These are phyloP conservation scores for Discostella pseudostelligera DNA, from an alignment of 108 stramenopile species.

Conservation along the genomic window DNA sequence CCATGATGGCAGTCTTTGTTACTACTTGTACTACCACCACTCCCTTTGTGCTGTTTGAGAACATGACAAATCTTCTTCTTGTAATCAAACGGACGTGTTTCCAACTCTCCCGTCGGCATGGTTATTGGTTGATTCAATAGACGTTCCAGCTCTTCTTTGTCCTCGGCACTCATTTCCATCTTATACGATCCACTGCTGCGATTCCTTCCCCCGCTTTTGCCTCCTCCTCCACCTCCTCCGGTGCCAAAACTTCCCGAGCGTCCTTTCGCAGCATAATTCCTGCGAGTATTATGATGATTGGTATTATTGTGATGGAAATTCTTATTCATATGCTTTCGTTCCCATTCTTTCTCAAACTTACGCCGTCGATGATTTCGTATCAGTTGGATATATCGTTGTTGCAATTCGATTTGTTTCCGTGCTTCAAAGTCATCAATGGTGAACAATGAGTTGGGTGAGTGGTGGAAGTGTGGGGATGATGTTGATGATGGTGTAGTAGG, in stretches of 20 bases:
- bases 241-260: constrained; percentile 10
- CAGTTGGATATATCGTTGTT: constrained; percentile 55
- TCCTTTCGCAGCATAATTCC: neutral
- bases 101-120: constrained; percentile 43
- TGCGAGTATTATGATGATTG: neutral
- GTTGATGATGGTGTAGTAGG: constrained; percentile 8
- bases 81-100: constrained; percentile 84
- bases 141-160: constrained; percentile 33
- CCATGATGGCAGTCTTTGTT: constrained; percentile 5
- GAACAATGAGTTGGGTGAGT: constrained; percentile 21
- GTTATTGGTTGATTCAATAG: constrained; percentile 29
- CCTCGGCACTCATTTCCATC: constrained; percentile 37
- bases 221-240: constrained; percentile 4
- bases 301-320: constrained; percentile 10
- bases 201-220: constrained; percentile 10
- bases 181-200: constrained; percentile 30
- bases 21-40: neutral
- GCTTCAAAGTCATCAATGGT: constrained; percentile 65
- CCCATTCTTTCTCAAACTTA: constrained; percentile 49
- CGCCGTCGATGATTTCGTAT: constrained; percentile 31
- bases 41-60: constrained; percentile 1
- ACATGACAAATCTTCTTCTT: constrained; percentile 29
- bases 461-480: neutral
- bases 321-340: constrained; percentile 32
- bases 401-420: constrained; percentile 58